Conservation (phyloP, 2,329 filamentous ascomycete genomes). For the Penicillium sp. region DNA sequence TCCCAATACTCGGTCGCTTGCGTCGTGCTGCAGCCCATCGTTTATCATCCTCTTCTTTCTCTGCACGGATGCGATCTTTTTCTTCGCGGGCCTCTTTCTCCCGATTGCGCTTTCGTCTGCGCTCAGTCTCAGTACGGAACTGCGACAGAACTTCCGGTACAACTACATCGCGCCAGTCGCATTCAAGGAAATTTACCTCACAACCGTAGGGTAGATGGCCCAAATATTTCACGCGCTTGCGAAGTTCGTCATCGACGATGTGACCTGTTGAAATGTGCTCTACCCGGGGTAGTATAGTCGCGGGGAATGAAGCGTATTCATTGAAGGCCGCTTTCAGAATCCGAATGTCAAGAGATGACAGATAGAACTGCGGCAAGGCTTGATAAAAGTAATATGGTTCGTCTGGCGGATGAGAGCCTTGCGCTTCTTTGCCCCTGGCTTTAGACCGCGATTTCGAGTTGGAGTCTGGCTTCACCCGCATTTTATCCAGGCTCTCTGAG, state of each 20-base stretch:
- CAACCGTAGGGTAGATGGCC: slow-evolving; percentile 86
- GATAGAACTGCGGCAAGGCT: slow-evolving; percentile 80
- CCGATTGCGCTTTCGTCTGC: slow-evolving; percentile 70
- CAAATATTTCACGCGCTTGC: slow-evolving; percentile 83
- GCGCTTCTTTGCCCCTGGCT: slow-evolving; percentile 29
- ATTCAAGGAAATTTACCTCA: slow-evolving; percentile 86
- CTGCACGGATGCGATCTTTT: slow-evolving; percentile 77
- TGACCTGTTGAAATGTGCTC: slow-evolving; percentile 88
- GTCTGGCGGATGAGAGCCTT: slow-evolving; percentile 50
- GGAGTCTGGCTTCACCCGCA: slow-evolving; percentile 19
- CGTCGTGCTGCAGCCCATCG: slow-evolving; percentile 68
- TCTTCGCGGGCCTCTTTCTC: slow-evolving; percentile 88
- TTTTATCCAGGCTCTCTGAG: slow-evolving; percentile 24
- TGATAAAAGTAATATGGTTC: slow-evolving; percentile 81
- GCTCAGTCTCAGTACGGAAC: slow-evolving; percentile 75
- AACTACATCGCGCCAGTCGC: slow-evolving; percentile 92
- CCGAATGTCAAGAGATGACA: slow-evolving; percentile 86
- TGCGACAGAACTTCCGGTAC: slow-evolving; percentile 69
- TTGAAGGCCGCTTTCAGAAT: slow-evolving; percentile 89
- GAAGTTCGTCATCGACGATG: slow-evolving; percentile 79
- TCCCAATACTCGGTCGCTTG: slow-evolving; percentile 54
- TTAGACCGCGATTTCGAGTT: slow-evolving; percentile 27
- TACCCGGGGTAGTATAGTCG: slow-evolving; percentile 80
- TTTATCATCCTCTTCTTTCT: slow-evolving; percentile 73
- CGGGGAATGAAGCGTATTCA: slow-evolving; percentile 77